Evolutionary conservation across 805 yeast genomes (phyloP), one percentile per base, ranked within the genome.

Genomic region (Yamadazyma ubonensis): DNA sequence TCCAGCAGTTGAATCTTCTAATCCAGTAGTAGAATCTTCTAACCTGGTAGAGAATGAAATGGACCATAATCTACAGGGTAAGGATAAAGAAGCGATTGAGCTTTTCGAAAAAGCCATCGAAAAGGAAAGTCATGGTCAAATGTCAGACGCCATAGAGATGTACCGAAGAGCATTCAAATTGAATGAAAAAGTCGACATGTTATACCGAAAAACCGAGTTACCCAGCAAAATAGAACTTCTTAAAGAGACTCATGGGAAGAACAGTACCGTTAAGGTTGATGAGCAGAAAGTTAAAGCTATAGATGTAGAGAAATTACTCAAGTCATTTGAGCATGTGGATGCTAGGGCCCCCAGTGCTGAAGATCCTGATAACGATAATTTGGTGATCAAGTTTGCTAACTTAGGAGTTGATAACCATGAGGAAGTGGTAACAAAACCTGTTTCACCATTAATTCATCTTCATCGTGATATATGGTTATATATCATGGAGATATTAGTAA

Each of bases 101-200:
- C 62, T 76, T 16, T 88, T 86, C 65, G 88, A 83, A 50, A 59
- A 70, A 36, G 96, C 88, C 2, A 76, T 81, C 0, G 77, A 73
- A 34, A 81, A 81, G 53, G 96, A 89, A 59, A 65, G 74, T 23
- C 75, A 70, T 36, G 96, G 96, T 0, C 67, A 78, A 45, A 72
- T 88, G 78, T 73, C 86, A n/a, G 96, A 88, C 52, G 96, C 96
- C 1, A 79, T 86, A 19, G 75, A 68, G 35, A 73, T 64, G 48
- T 89, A 89, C 59, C 67, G 95, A 45, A 70, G 73, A 46, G 96
- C 96, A 2, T 75, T 81, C 57, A 79, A 74, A 50, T 58, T 79
- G 40, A 63, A 73, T 46, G 67, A 61, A 5, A 72, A 72, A 41
- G 89, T 89, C 4, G 96, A 89, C 54, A 63, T 74, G 34, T 59